Evolutionary conservation across 495 filamentous ascomycete genomes (phyloP).

Genomic region (Pyronema omphalodes): DNA sequence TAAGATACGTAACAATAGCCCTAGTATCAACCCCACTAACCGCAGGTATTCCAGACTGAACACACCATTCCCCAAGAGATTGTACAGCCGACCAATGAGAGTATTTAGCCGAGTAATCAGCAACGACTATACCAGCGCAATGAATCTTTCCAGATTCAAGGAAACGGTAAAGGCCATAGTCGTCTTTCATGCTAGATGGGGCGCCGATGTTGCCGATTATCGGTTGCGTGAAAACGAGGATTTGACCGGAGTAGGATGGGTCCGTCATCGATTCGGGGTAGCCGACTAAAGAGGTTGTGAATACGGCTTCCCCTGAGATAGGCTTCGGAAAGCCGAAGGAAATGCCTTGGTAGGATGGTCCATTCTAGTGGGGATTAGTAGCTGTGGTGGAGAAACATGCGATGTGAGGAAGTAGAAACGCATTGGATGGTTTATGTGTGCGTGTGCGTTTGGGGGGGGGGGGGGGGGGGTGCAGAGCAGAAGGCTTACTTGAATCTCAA

Average conservation of each 20-base stretch:
- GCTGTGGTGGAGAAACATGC: no score
- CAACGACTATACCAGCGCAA: conserved; percentile 84
- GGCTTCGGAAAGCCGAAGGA: conserved; percentile 88
- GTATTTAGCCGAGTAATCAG: conserved; percentile 85
- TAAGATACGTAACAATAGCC: conserved; percentile 83
- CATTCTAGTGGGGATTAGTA: conserved; percentile 37
- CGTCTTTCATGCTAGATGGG: conserved; percentile 51
- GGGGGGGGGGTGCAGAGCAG: background rate
- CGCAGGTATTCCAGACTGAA: conserved; percentile 82
- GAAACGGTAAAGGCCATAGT: conserved; percentile 67
- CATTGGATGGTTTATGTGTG: no score
- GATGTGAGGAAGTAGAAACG: no score
- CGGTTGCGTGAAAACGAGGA: conserved; percentile 95
- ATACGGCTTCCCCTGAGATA: conserved; percentile 87
- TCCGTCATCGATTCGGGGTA: conserved; percentile 98
- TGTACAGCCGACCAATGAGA: conserved; percentile 98
- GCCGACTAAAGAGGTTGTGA: conserved; percentile 46
- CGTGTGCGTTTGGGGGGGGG: conserved; percentile 12
- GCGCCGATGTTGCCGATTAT: conserved; percentile 98
- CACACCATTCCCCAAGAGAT: conserved; percentile 83
- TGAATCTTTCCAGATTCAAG: conserved; percentile 95
- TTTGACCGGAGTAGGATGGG: conserved; percentile 96
- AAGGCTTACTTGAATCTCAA: conserved; percentile 64
- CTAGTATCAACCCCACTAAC: conserved; percentile 95
- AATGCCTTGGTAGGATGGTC: conserved; percentile 70